phyloP scores from a whole-genome alignment of 2,329 filamentous ascomycete species.

The Fonsecaea pugnacius region DNA sequence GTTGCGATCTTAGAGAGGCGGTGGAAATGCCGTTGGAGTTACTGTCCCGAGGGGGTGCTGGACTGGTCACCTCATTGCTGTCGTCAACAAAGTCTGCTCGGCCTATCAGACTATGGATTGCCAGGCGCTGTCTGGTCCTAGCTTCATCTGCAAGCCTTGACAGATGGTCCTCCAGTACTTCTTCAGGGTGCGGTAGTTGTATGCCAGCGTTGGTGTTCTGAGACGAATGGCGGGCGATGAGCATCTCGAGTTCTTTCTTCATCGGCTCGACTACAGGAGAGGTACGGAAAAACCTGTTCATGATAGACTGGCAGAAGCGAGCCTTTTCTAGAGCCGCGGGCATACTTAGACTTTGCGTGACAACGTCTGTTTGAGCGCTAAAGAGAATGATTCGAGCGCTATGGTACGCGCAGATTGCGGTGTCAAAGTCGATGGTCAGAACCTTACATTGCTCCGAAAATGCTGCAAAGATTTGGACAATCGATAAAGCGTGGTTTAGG shows the following conservation, averaged over 20 bases:
- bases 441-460: conserved; percentile 25
- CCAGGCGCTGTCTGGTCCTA: conserved; percentile 24
- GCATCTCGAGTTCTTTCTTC: conserved; percentile 27
- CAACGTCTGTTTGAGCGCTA: conserved; percentile 16
- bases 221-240: conserved; percentile 18
- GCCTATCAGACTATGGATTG: conserved; percentile 29
- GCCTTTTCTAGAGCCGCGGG: conserved; percentile 22
- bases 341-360: conserved; percentile 20
- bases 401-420: conserved; percentile 28
- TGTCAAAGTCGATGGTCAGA: conserved; percentile 26
- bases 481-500: conserved; percentile 25
- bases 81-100: conserved; percentile 29
- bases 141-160: conserved; percentile 20
- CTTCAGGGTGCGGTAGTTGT: conserved; percentile 18
- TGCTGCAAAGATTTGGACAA: conserved; percentile 26
- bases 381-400: conserved; percentile 28
- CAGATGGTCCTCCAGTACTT: conserved; percentile 17
- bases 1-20: neutral
- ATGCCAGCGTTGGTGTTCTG: neutral
- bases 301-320: conserved; percentile 21
- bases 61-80: conserved; percentile 24
- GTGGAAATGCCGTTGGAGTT: neutral
- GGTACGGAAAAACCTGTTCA: conserved; percentile 22
- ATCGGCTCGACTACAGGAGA: conserved; percentile 28
- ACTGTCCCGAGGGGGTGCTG: conserved; percentile 7